Conservation (phyloP, 169 alveolate species). For the Eimeria sp. region DNA sequence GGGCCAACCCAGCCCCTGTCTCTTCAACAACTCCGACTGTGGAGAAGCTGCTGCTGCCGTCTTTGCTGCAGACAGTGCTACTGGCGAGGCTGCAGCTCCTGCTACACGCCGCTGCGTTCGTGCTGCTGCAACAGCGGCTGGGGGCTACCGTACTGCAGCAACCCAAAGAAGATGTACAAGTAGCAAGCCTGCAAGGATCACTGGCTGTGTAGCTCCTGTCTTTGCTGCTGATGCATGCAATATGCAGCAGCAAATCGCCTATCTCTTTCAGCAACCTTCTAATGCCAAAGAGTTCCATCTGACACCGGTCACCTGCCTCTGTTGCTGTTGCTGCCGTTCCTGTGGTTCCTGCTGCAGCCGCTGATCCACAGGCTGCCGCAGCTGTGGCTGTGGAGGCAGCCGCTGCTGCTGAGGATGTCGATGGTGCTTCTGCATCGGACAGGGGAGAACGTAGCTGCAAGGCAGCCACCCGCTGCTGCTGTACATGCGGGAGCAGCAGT, state of each 20-base stretch:
- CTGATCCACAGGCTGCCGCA: background rate
- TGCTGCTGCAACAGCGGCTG: background rate
- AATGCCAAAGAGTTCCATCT: background rate
- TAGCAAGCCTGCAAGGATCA: background rate
- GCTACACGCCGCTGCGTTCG: background rate
- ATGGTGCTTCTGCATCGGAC: background rate
- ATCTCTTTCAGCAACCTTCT: constrained; percentile 3
- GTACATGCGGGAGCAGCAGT: background rate
- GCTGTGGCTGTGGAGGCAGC: background rate
- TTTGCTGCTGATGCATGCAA: background rate
- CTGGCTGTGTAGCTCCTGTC: background rate
- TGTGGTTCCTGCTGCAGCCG: background rate
- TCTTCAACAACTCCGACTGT: background rate
- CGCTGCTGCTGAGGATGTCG: background rate
- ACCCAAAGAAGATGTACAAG: background rate
- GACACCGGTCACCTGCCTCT: background rate
- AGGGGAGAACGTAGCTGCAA: background rate
- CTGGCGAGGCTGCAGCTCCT: background rate
- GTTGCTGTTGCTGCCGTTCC: background rate
- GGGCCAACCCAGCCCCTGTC: background rate
- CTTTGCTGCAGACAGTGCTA: background rate
- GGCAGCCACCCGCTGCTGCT: background rate
- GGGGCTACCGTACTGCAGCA: constrained; percentile 31
- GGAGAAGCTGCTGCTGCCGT: constrained; percentile 18
- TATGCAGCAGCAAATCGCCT: background rate